Evolutionary conservation across 2,329 filamentous ascomycete genomes (phyloP).

Genomic region (Didymellaceae sp.): DNA sequence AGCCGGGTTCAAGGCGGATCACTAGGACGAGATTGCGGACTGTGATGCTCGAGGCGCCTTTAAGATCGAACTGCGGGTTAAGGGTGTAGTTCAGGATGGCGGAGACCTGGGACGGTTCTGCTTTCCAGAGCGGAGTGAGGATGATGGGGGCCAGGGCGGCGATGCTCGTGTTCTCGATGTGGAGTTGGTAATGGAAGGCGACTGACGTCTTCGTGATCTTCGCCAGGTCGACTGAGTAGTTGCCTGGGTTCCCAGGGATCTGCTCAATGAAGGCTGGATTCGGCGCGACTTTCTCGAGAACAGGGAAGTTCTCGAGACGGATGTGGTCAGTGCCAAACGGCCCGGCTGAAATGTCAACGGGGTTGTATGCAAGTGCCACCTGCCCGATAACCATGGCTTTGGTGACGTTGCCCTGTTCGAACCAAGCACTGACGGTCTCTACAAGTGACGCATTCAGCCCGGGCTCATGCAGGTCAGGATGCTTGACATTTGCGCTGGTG

Average conservation of each 20-base stretch:
- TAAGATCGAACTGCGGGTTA: constrained; percentile 70
- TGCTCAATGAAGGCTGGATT: constrained; percentile 90
- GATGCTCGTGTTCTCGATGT: constrained; percentile 64
- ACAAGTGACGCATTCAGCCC: constrained; percentile 89
- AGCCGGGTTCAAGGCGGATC: constrained; percentile 69
- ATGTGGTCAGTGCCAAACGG: constrained; percentile 66
- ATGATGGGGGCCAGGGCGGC: constrained; percentile 73
- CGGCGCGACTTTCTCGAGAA: constrained; percentile 89
- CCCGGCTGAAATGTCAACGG: constrained; percentile 53
- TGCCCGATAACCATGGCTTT: constrained; percentile 82
- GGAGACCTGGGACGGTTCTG: constrained; percentile 83
- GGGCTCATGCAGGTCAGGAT: constrained; percentile 79
- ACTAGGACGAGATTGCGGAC: constrained; percentile 79
- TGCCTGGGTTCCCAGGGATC: constrained; percentile 70
- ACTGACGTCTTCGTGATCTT: constrained; percentile 75
- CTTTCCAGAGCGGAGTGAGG: constrained; percentile 79
- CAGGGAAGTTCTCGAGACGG: constrained; percentile 83
- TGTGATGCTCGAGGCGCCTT: constrained; percentile 56
- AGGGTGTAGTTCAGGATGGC: constrained; percentile 83
- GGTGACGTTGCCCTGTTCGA: constrained; percentile 75
- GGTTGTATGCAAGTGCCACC: constrained; percentile 84
- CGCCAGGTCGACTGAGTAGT: constrained; percentile 78
- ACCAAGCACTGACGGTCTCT: constrained; percentile 86
- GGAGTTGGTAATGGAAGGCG: constrained; percentile 92
- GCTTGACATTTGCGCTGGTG: constrained; percentile 67